phyloP scores from a whole-genome alignment of 495 filamentous ascomycete species.

The Cercophora newfieldiana region DNA sequence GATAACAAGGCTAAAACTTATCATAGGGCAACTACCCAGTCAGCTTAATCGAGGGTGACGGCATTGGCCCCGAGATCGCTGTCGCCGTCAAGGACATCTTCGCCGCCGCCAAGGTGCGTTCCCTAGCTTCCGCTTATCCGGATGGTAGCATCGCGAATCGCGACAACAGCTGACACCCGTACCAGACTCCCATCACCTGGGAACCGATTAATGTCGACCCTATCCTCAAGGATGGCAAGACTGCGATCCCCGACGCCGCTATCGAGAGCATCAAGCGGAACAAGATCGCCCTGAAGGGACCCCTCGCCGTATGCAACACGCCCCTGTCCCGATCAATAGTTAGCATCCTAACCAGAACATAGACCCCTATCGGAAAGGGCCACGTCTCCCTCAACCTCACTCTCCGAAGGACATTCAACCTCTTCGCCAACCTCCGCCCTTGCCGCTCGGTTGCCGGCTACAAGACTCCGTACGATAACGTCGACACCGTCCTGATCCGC shows the following conservation, averaged over 20 bases:
- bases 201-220: constrained; percentile 96
- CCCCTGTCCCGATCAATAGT: background rate
- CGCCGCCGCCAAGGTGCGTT: constrained; percentile 81
- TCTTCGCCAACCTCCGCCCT: constrained; percentile 97
- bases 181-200: constrained; percentile 88
- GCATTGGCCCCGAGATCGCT: constrained; percentile 96
- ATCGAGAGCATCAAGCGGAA: constrained; percentile 89
- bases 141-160: constrained; percentile 12
- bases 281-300: constrained; percentile 95
- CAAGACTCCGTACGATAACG: constrained; percentile 98
- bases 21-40: constrained; percentile 88
- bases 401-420: constrained; percentile 97
- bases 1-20: constrained; percentile 20
- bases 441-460: constrained; percentile 94
- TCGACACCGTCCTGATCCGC: constrained; percentile 96
- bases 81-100: constrained; percentile 98
- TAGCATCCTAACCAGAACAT: constrained; percentile 21
- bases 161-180: constrained; percentile 5
- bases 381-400: constrained; percentile 99
- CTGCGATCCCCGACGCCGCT: constrained; percentile 81
- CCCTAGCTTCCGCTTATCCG: constrained; percentile 23
- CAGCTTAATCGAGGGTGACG: constrained; percentile 96
- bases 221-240: constrained; percentile 87
- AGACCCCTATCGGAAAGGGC: constrained; percentile 98
- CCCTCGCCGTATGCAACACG: constrained; percentile 72